Conservation (phyloP, 768 basidiomycete species). For the Tricholoma flavovirens region DNA sequence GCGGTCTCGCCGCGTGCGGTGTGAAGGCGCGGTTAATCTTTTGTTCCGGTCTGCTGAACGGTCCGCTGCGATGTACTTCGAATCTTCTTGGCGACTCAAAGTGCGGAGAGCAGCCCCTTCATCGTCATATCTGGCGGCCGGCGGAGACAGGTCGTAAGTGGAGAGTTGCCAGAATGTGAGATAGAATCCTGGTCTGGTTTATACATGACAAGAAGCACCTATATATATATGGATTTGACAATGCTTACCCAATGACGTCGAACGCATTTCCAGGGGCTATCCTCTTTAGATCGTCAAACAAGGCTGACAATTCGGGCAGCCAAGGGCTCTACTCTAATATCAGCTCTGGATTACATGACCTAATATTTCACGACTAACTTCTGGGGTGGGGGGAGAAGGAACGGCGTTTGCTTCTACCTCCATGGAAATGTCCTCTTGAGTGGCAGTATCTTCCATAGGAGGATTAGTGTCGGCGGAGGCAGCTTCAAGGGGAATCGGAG, state of each 20-base stretch:
- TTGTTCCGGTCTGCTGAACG: conserved; percentile 62
- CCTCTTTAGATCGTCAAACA: conserved; percentile 73
- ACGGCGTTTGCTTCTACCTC: conserved; percentile 38
- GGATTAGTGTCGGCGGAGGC: conserved; percentile 23
- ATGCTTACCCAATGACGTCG: conserved; percentile 65
- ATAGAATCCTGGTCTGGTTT: conserved; percentile 80
- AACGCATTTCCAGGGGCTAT: conserved; percentile 62
- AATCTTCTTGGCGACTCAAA: conserved; percentile 65
- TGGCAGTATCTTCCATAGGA: conserved; percentile 15
- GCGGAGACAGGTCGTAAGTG: conserved; percentile 82
- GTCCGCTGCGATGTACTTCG: conserved; percentile 58
- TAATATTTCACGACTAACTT: conserved; percentile 27
- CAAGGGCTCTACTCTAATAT: conserved; percentile 57
- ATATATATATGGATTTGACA: neutral
- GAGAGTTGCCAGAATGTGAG: conserved; percentile 96
- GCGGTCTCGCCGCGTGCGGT: conserved; percentile 60
- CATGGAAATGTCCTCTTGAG: conserved; percentile 44
- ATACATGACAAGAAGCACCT: conserved; percentile 7
- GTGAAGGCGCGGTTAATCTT: conserved; percentile 49
- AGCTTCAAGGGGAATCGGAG: conserved; percentile 21
- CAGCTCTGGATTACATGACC: neutral
- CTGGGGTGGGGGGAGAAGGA: conserved; percentile 24
- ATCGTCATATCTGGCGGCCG: conserved; percentile 72
- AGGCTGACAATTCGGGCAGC: conserved; percentile 64
- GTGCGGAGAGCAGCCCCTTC: conserved; percentile 57